Evolutionary conservation across 75 land plant species (phyloP).

Genomic region (Azolla pinnata): DNA sequence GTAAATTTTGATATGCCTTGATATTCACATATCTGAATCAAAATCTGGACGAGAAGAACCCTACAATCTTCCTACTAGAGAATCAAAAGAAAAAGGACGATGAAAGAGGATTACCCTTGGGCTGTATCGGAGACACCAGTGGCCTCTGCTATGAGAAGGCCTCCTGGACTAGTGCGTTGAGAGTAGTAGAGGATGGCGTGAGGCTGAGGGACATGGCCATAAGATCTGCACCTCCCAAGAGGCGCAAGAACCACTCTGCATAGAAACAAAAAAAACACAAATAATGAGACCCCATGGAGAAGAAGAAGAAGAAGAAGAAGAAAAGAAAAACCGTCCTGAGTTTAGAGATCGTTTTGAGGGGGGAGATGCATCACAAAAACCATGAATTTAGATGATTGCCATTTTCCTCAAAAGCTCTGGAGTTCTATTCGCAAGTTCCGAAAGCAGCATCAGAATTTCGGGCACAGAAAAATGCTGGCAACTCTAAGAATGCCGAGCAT

Average conservation of each 20-base stretch:
- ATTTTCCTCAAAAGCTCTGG: background rate
- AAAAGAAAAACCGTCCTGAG: too few relatives aligned
- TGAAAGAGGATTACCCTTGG: conserved; percentile 16
- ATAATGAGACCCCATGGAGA: background rate
- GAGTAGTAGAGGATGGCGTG: conserved; percentile 24
- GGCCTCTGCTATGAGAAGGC: conserved; percentile 25
- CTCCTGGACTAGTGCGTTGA: conserved; percentile 27
- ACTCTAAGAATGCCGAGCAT: background rate
- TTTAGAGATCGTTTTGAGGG: background rate
- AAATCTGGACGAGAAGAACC: too few relatives aligned
- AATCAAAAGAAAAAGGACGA: too few relatives aligned
- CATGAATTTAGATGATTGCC: background rate
- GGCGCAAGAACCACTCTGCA: conserved; percentile 35
- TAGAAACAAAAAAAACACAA: background rate
- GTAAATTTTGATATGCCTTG: too few relatives aligned
- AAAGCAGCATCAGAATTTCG: background rate
- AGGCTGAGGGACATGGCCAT: conserved; percentile 29
- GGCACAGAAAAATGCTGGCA: background rate
- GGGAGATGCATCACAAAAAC: background rate
- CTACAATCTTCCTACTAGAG: too few relatives aligned
- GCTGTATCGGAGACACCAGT: conserved; percentile 25
- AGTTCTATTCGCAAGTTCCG: background rate
- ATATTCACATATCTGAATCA: too few relatives aligned
- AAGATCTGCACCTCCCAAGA: conserved; percentile 25
- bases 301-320: background rate